A percentile compares a stretch with the other conserved stretches of the same genome.
These are phyloP conservation scores for Capsella bursapastoris DNA, from an alignment of 345 rosid species.

Conservation along the genomic window DNA sequence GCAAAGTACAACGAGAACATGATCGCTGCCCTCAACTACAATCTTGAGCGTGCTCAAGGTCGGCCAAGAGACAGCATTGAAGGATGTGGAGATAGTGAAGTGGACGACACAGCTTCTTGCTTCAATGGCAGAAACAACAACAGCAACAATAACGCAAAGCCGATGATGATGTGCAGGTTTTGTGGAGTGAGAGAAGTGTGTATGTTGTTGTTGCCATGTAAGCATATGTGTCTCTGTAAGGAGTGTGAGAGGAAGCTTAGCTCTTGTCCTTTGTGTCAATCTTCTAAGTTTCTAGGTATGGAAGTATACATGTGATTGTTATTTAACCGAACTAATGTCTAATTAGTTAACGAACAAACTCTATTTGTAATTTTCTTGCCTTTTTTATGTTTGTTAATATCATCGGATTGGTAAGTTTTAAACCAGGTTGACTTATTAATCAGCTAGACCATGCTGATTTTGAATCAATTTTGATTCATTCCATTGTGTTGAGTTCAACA, in stretches of 20 bases:
- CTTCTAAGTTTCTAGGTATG: conserved; percentile 74
- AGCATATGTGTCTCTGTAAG: conserved; percentile 94
- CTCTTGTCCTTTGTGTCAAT: conserved; percentile 83
- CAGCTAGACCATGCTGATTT: background rate
- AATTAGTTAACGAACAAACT: conserved; percentile 38
- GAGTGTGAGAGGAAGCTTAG: conserved; percentile 85
- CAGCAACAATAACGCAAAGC: conserved; percentile 48
- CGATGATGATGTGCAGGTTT: conserved; percentile 69
- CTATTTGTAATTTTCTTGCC: conserved; percentile 18
- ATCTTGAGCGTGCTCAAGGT: conserved; percentile 73
- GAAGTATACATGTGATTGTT: conserved; percentile 75
- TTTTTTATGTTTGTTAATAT: conserved; percentile 13
- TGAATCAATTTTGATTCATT: background rate
- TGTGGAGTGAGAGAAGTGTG: conserved; percentile 73
- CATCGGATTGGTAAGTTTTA: background rate
- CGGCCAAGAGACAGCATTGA: conserved; percentile 71
- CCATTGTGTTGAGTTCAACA: background rate
- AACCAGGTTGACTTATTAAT: background rate
- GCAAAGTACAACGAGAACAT: conserved; percentile 75
- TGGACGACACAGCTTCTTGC: conserved; percentile 87
- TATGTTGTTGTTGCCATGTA: conserved; percentile 91
- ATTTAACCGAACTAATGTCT: conserved; percentile 18
- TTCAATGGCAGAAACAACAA: conserved; percentile 61
- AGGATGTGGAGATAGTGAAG: conserved; percentile 94
- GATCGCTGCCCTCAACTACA: conserved; percentile 65